phyloP scores from a whole-genome alignment of 2,329 filamentous ascomycete species.

The Hymenoscyphus salicellus region DNA sequence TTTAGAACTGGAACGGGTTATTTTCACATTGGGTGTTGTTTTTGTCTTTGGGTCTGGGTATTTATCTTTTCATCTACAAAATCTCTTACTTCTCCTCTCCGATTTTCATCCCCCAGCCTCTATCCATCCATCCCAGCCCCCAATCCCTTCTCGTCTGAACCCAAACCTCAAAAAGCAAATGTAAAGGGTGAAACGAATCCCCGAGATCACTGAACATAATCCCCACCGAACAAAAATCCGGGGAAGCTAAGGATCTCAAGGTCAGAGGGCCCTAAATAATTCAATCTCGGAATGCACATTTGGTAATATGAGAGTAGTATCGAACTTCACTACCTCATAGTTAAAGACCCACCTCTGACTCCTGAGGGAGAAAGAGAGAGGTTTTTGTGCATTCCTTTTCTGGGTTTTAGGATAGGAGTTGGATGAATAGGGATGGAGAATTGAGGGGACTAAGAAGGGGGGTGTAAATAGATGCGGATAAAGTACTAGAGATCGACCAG shows the following conservation, averaged over 20 bases:
- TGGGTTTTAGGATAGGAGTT: too few relatives aligned
- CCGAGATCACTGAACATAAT: conserved; percentile 45
- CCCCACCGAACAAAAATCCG: neutral
- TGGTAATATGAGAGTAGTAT: neutral
- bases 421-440: too few relatives aligned
- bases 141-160: too few relatives aligned
- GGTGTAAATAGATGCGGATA: too few relatives aligned
- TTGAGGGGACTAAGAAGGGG: too few relatives aligned
- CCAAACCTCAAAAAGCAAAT: conserved; percentile 4
- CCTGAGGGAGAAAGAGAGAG: neutral
- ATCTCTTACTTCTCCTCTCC: too few relatives aligned
- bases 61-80: too few relatives aligned
- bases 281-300: conserved; percentile 52
- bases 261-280: conserved; percentile 58
- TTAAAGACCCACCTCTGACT: neutral
- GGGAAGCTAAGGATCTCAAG: conserved; percentile 39
- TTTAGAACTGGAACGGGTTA: too few relatives aligned
- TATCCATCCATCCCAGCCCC: neutral
- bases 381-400: neutral
- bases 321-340: neutral
- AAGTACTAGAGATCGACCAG: neutral
- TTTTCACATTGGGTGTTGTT: too few relatives aligned
- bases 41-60: too few relatives aligned
- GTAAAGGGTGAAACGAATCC: conserved; percentile 65
- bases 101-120: too few relatives aligned